Evolutionary conservation across 2,329 filamentous ascomycete species (phyloP).

Genomic region (Claviceps purpurea): DNA sequence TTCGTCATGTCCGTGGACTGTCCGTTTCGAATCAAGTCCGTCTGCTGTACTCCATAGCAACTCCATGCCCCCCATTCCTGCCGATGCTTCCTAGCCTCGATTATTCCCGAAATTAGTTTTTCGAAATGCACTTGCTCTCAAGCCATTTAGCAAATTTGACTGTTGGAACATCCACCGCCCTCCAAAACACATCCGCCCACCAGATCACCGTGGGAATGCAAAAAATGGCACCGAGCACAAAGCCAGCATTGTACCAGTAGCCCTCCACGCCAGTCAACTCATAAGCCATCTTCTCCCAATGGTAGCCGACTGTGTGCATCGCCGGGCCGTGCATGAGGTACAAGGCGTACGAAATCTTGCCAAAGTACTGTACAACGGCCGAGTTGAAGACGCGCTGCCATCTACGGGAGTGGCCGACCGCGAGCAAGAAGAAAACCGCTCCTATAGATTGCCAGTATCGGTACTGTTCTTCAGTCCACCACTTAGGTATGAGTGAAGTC

Average conservation of each 20-base stretch:
- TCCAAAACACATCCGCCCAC: constrained; percentile 43
- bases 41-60: neutral
- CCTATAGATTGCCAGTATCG: constrained; percentile 45
- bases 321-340: constrained; percentile 49
- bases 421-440: constrained; percentile 36
- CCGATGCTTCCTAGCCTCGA: neutral
- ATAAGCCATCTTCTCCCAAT: constrained; percentile 35
- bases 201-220: constrained; percentile 39
- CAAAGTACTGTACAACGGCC: constrained; percentile 40
- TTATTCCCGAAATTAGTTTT: constrained; percentile 8
- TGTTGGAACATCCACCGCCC: constrained; percentile 39
- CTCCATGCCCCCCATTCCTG: neutral
- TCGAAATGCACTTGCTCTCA: constrained; percentile 28
- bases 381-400: constrained; percentile 40
- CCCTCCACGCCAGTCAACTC: constrained; percentile 33
- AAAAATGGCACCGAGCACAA: constrained; percentile 31
- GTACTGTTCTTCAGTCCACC: constrained; percentile 34
- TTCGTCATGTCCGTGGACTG: neutral
- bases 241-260: constrained; percentile 30
- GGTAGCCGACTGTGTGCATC: constrained; percentile 39
- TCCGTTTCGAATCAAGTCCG: neutral
- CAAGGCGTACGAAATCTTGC: constrained; percentile 45
- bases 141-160: constrained; percentile 44
- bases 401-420: constrained; percentile 30
- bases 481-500: constrained; percentile 31